Evolutionary conservation across 306 rosid genomes (phyloP), one percentile per base, ranked within the genome.

Genomic region (Dryas drummondii): DNA sequence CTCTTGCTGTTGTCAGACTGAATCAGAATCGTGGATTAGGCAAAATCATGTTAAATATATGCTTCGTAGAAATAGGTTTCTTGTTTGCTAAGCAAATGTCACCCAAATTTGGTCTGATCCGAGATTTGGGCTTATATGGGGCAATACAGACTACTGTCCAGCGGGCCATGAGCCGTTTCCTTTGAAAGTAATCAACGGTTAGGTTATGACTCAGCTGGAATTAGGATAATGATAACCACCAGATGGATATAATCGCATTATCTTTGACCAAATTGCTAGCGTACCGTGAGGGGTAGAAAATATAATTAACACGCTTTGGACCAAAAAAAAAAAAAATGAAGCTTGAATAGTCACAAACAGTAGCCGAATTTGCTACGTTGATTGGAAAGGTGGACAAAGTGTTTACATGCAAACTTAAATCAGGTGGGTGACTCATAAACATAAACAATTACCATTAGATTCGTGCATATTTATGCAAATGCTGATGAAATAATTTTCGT

Each of bases 221-320:
- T 1, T 32, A 32, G 37, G 37, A 70, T 75, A 45, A 75, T 15
- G 64, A 45, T 80, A 10, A 63, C 42, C 80, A 62, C 63, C 9
- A 1, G 72, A 68, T 47, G 41, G 47, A 15, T 49, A 7, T 47
- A 61, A 50, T 26, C 4, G 15, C 27, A 0, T 65, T n/a, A 10
- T 16, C 49, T 48, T 55, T 81, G 81, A 71, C 78, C 15, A 26
- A 27, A 22, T 22, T 9, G 74, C 65, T 41, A 41, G 14, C 77
- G 53, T 66, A n/a, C 49, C 74, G 45, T 58, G 51, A 45, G 65
- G 54, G 54, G 27, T 50, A 16, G 32, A 17, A 27, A 71, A 75
- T 42, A 44, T 19, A 54, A 40, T 12, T 4, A 16, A 27, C 53
- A 70, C 48, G 53, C 12, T 62, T 54, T 62, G 50, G 47, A 46